Conservation (phyloP, 2,329 filamentous ascomycete genomes). For the Aspergillus sojae region DNA sequence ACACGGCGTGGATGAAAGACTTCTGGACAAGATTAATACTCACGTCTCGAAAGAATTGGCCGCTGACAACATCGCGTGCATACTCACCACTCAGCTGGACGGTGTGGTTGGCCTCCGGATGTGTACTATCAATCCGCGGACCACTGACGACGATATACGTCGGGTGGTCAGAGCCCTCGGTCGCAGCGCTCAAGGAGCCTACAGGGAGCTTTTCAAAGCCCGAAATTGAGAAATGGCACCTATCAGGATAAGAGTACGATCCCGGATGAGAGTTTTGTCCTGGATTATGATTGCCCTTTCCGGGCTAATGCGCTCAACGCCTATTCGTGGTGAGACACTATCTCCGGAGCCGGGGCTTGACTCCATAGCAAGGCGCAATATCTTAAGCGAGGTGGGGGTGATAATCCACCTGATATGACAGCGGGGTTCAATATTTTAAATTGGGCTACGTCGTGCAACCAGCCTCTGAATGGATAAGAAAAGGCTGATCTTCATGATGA, state of each 20-base stretch:
- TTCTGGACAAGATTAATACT: constrained; percentile 7
- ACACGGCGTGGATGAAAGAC: neutral
- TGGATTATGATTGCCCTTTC: neutral
- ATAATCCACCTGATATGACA: too few species aligned
- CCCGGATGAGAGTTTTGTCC: too few species aligned
- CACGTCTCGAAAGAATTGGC: neutral
- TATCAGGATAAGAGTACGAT: too few species aligned
- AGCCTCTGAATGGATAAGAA: too few species aligned
- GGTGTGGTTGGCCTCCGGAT: constrained; percentile 5
- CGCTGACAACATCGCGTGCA: neutral
- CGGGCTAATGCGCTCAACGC: neutral
- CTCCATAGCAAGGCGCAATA: too few species aligned
- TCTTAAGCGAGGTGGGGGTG: too few species aligned
- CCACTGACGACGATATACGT: constrained; percentile 4
- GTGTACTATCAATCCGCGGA: constrained; percentile 10
- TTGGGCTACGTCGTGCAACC: too few species aligned
- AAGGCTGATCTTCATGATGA: too few species aligned
- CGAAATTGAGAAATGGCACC: neutral
- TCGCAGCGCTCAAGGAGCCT: neutral
- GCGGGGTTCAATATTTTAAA: too few species aligned
- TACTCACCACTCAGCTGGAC: neutral
- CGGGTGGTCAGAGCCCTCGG: neutral
- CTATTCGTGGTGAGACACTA: too few species aligned
- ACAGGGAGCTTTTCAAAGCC: neutral
- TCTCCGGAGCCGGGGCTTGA: too few species aligned